These are phyloP conservation scores for Chlamydomonas sphaeroides DNA, from an alignment of 139 green algal species.

Conservation along the genomic window DNA sequence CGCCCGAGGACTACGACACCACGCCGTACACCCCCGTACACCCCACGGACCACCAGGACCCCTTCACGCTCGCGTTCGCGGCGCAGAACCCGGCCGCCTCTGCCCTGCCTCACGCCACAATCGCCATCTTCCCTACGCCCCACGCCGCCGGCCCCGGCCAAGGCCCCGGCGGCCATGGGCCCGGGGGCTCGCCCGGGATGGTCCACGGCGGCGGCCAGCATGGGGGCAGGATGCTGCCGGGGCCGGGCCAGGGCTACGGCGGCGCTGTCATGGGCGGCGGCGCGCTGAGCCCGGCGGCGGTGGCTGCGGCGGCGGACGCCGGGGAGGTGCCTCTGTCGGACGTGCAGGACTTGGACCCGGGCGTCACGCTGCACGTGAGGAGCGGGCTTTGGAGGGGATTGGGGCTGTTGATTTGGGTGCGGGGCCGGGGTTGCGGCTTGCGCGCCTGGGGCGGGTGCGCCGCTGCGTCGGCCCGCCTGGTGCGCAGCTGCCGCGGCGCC, in stretches of 20 bases:
- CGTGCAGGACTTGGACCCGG: conserved; percentile 14
- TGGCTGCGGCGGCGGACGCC: too few relatives aligned
- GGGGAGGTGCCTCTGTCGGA: conserved; percentile 1
- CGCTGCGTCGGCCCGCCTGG: too few relatives aligned
- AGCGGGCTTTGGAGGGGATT: background rate
- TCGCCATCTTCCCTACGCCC: background rate
- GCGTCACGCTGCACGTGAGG: conserved; percentile 2
- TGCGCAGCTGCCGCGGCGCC: too few relatives aligned
- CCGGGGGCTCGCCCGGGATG: background rate
- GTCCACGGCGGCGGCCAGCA: background rate
- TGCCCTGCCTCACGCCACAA: background rate
- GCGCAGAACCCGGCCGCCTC: conserved; percentile 15
- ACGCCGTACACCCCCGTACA: conserved; percentile 1
- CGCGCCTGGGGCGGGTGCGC: too few relatives aligned
- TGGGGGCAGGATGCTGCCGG: too few relatives aligned
- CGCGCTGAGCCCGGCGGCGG: too few relatives aligned
- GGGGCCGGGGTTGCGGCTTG: too few relatives aligned
- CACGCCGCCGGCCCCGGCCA: background rate
- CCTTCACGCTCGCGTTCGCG: conserved; percentile 42
- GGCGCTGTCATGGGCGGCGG: too few relatives aligned
- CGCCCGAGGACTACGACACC: conserved; percentile 21
- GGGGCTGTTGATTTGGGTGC: background rate
- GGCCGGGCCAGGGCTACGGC: too few relatives aligned
- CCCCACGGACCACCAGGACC: conserved; percentile 30
- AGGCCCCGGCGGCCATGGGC: background rate